phyloP scores from a whole-genome alignment of 1,139 yeast species.

The Meyerozyma carpophila region DNA sequence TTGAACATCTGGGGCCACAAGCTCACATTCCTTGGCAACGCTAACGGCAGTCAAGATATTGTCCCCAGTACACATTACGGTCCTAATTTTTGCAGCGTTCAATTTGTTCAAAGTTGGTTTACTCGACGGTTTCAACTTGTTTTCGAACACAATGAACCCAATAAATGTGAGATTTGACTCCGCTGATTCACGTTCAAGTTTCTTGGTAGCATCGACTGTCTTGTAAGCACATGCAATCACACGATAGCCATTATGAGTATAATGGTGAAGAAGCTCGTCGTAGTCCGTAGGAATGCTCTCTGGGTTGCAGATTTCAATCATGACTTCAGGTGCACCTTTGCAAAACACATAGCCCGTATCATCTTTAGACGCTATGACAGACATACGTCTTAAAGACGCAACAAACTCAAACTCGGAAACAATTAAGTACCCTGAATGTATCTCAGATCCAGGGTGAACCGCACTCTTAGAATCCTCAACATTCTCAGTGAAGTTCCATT shows the following conservation, averaged over 20 bases:
- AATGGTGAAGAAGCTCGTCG: conserved; percentile 67
- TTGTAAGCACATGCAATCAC: conserved; percentile 93
- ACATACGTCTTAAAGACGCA: conserved; percentile 84
- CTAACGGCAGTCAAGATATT: conserved; percentile 90
- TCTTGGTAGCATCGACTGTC: conserved; percentile 7
- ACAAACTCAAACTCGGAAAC: conserved; percentile 78
- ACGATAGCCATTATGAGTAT: conserved; percentile 90
- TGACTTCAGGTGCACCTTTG: conserved; percentile 98
- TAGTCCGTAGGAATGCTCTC: conserved; percentile 70
- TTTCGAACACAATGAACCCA: conserved; percentile 91
- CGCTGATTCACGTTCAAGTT: conserved; percentile 51
- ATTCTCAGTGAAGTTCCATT: conserved; percentile 71
- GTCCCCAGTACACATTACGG: conserved; percentile 97
- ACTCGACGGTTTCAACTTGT: conserved; percentile 73
- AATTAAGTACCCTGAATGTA: conserved; percentile 44
- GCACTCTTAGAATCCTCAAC: conserved; percentile 25
- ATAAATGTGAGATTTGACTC: conserved; percentile 67
- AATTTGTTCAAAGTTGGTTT: conserved; percentile 55
- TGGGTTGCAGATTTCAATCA: conserved; percentile 68
- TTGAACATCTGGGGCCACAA: conserved; percentile 40
- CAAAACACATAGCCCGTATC: conserved; percentile 51
- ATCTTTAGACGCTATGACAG: conserved; percentile 52
- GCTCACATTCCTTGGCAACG: conserved; percentile 80
- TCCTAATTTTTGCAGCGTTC: conserved; percentile 64
- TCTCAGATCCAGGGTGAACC: conserved; percentile 21